Evolutionary conservation across 2,329 filamentous ascomycete species (phyloP).

Genomic region (Aspergillus floridensis): DNA sequence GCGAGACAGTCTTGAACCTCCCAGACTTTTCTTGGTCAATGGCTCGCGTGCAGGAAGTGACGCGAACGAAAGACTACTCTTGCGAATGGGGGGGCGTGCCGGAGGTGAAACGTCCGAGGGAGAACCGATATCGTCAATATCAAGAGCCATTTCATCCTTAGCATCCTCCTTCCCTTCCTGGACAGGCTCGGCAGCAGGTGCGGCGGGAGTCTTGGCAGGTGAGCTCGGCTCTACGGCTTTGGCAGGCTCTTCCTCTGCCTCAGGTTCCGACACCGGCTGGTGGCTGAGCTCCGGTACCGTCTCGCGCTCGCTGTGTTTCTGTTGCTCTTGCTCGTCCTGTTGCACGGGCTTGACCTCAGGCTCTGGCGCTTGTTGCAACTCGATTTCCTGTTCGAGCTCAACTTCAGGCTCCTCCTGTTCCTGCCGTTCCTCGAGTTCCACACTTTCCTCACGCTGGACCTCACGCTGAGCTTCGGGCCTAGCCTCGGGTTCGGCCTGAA

Average conservation of each 20-base stretch:
- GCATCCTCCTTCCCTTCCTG: constrained; percentile 23
- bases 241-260: constrained; percentile 12
- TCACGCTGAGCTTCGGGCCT: neutral
- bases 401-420: neutral
- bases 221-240: constrained; percentile 15
- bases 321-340: neutral
- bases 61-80: constrained; percentile 93
- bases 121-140: constrained; percentile 48
- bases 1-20: constrained; percentile 64
- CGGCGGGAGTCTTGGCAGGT: constrained; percentile 15
- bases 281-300: neutral
- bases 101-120: constrained; percentile 50
- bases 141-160: constrained; percentile 34
- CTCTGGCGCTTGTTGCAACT: constrained; percentile 4
- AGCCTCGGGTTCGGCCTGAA: neutral
- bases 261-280: constrained; percentile 7
- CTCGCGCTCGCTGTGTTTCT: neutral
- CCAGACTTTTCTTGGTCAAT: constrained; percentile 80
- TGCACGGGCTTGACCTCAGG: constrained; percentile 7
- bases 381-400: neutral
- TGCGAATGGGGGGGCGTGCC: constrained; percentile 69
- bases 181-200: constrained; percentile 9
- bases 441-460: neutral
- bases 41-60: constrained; percentile 89
- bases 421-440: neutral